Evolutionary conservation across 2,329 filamentous ascomycete species (phyloP).

Genomic region (Colletotrichum caudatum): DNA sequence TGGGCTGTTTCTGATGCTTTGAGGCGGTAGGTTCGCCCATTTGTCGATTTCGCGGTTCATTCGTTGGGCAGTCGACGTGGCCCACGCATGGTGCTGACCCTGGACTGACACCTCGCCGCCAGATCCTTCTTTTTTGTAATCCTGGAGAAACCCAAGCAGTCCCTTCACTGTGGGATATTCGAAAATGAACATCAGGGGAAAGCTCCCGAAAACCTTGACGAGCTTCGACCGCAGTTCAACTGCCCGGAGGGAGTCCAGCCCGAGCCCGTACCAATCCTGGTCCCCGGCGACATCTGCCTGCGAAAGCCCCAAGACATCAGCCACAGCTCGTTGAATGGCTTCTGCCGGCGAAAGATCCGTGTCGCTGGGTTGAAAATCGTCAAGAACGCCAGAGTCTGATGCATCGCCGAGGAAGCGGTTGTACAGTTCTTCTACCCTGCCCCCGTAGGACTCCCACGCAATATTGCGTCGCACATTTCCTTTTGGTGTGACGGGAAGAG

Average conservation of each 20-base stretch:
- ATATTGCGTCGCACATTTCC: constrained; percentile 26
- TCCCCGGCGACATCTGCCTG: neutral
- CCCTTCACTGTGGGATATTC: constrained; percentile 19
- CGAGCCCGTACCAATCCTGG: constrained; percentile 28
- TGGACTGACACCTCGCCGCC: neutral
- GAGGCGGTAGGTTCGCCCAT: neutral
- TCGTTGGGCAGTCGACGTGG: neutral
- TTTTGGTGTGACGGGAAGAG: constrained; percentile 28
- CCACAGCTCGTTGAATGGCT: neutral
- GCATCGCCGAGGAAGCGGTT: neutral
- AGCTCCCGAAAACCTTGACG: constrained; percentile 16
- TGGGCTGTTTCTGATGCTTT: fast-evolving
- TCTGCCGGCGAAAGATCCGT: neutral
- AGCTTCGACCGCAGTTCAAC: constrained; percentile 21
- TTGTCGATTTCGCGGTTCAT: constrained; percentile 16
- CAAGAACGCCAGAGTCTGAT: no score
- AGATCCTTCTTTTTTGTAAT: neutral
- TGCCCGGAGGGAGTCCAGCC: constrained; percentile 26
- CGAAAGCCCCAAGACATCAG: neutral
- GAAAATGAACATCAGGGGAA: constrained; percentile 33
- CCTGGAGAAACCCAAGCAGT: neutral
- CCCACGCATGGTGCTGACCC: constrained; percentile 1
- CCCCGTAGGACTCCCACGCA: constrained; percentile 19
- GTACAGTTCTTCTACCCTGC: constrained; percentile 17
- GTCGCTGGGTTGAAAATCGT: no score